Conservation (phyloP, 2,329 filamentous ascomycete species). For the Juglanconis sp. region DNA sequence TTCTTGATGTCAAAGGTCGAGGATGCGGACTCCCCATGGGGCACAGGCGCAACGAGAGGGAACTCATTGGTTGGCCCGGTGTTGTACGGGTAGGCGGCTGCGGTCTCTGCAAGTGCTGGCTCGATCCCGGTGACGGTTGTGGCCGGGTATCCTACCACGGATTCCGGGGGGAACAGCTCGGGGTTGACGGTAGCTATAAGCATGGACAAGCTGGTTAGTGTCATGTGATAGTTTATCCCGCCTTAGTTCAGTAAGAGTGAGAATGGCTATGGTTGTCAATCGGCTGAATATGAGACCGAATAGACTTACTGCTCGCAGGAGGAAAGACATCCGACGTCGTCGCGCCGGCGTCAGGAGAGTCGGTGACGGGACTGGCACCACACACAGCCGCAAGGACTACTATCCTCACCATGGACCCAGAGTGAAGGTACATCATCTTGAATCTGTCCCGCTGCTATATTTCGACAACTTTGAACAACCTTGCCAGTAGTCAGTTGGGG, state of each 20-base stretch:
- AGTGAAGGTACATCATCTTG: slow-evolving; percentile 6
- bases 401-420: neutral
- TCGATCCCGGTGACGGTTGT: slow-evolving; percentile 27
- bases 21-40: slow-evolving; percentile 22
- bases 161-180: slow-evolving; percentile 28
- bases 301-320: slow-evolving; percentile 21
- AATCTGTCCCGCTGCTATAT: neutral
- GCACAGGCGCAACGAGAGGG: slow-evolving; percentile 26
- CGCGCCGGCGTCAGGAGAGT: slow-evolving; percentile 13
- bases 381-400: neutral
- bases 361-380: slow-evolving; percentile 2
- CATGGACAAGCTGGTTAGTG: neutral
- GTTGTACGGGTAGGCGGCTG: slow-evolving; percentile 27
- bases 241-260: neutral
- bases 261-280: neutral
- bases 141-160: slow-evolving; percentile 26
- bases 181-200: slow-evolving; percentile 26
- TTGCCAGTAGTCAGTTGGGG: too few relatives aligned
- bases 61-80: slow-evolving; percentile 27
- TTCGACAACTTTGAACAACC: too few relatives aligned
- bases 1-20: slow-evolving; percentile 29
- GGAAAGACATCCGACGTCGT: slow-evolving; percentile 21
- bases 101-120: slow-evolving; percentile 27
- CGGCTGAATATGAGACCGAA: neutral
- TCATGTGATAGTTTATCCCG: neutral